A percentile compares a stretch with the other conserved stretches of the same genome.
These are phyloP conservation scores for Hanseniaspora occidentalis DNA, from an alignment of 805 yeast genomes.

Conservation along the genomic window DNA sequence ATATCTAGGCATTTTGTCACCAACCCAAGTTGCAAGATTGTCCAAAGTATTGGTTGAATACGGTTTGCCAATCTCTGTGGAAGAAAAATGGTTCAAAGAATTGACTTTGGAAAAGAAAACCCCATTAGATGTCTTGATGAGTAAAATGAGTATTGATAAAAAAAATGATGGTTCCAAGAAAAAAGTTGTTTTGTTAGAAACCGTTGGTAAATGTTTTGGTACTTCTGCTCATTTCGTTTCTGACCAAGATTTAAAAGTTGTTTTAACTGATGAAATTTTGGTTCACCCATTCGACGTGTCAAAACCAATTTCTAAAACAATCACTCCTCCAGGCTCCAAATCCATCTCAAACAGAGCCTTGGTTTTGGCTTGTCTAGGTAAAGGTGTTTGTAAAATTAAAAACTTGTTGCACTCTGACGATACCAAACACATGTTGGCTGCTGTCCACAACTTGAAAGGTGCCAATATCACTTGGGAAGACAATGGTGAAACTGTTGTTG, in stretches of 20 bases:
- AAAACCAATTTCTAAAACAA: constrained; percentile 24
- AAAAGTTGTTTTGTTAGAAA: constrained; percentile 70
- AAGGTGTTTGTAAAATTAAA: constrained; percentile 69
- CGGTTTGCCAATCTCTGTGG: constrained; percentile 68
- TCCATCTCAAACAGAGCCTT: constrained; percentile 94
- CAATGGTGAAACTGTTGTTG: constrained; percentile 78
- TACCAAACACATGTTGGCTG: constrained; percentile 87
- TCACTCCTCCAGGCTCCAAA: constrained; percentile 92
- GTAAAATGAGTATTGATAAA: constrained; percentile 91
- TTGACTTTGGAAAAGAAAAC: constrained; percentile 59
- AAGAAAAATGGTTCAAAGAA: constrained; percentile 59
- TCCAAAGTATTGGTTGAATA: constrained; percentile 74
- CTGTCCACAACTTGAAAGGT: constrained; percentile 67
- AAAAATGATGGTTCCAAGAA: constrained; percentile 90
- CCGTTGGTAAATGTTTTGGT: constrained; percentile 84
- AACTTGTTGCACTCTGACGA: constrained; percentile 93
- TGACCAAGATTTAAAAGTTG: constrained; percentile 69
- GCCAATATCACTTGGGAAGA: constrained; percentile 76
- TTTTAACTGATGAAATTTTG: constrained; percentile 67
- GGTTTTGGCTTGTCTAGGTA: constrained; percentile 81
- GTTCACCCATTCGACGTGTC: constrained; percentile 44
- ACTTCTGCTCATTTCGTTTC: constrained; percentile 73
- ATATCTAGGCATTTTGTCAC: constrained; percentile 74
- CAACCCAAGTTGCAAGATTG: constrained; percentile 88
- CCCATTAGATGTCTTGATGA: constrained; percentile 61